Conservation (phyloP, 1,139 yeast genomes). For the Hemisphaericaspora xylanilytica region DNA sequence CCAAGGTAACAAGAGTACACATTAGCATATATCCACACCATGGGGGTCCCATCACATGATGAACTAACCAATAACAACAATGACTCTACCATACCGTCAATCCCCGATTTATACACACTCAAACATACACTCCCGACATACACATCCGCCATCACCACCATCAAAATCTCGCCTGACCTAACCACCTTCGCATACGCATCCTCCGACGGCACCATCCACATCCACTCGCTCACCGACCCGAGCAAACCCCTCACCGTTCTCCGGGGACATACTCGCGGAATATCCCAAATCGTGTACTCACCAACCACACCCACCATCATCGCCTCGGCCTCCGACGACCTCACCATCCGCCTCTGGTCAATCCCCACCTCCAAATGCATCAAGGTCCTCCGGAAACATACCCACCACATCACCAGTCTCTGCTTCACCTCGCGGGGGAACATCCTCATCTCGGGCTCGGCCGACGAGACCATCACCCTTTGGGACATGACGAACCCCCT, state of each 20-base stretch:
- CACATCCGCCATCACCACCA: slow-evolving; percentile 30
- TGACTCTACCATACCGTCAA: not conserved
- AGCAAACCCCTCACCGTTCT: slow-evolving; percentile 35
- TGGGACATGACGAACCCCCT: slow-evolving; percentile 77
- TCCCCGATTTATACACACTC: not conserved
- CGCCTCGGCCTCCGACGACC: slow-evolving; percentile 88
- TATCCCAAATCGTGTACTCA: slow-evolving; percentile 72
- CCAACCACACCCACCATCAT: slow-evolving; percentile 66
- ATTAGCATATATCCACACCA: not conserved
- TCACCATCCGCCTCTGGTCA: slow-evolving; percentile 75
- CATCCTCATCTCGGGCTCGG: slow-evolving; percentile 74
- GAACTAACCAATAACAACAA: not conserved
- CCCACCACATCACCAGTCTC: slow-evolving; percentile 78
- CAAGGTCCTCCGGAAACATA: slow-evolving; percentile 71
- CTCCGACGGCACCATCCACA: slow-evolving; percentile 28
- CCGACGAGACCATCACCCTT: slow-evolving; percentile 86
- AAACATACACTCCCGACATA: not conserved
- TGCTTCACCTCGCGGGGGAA: slow-evolving; percentile 75
- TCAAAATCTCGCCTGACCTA: slow-evolving; percentile 69
- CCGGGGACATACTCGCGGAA: slow-evolving; percentile 64
- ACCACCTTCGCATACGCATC: slow-evolving; percentile 55
- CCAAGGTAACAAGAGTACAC: not conserved
- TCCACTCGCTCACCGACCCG: slow-evolving; percentile 20
- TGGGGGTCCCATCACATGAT: slow-evolving; percentile 5
- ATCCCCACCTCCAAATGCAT: slow-evolving; percentile 49